phyloP scores from a whole-genome alignment of 1,139 yeast species.

The Nakaseomyces sp. region DNA sequence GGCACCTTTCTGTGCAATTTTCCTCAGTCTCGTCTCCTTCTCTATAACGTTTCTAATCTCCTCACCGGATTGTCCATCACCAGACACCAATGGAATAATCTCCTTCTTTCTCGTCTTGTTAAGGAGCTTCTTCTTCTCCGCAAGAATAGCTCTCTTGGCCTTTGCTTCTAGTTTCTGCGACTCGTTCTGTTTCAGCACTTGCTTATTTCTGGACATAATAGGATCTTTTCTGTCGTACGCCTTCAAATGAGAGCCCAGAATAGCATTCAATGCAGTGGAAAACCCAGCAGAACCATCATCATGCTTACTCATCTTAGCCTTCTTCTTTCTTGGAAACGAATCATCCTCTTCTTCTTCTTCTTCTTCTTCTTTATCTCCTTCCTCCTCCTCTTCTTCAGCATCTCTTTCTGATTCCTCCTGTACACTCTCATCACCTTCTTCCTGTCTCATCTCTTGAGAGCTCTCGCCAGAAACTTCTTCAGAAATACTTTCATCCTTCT shows the following conservation, averaged over 20 bases:
- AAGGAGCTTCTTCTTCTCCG: slow-evolving; percentile 61
- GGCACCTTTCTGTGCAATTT: slow-evolving; percentile 89
- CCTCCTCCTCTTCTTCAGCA: slow-evolving; percentile 15
- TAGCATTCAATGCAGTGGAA: slow-evolving; percentile 75
- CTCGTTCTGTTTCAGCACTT: slow-evolving; percentile 62
- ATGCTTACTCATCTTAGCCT: slow-evolving; percentile 46
- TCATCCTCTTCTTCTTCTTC: slow-evolving; percentile 33
- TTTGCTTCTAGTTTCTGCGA: slow-evolving; percentile 74
- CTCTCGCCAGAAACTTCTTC: too few species aligned
- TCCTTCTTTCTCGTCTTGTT: slow-evolving; percentile 63
- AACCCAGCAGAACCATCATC: slow-evolving; percentile 68
- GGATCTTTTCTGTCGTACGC: slow-evolving; percentile 87
- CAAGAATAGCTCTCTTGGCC: slow-evolving; percentile 61
- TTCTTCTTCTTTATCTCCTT: slow-evolving; percentile 28
- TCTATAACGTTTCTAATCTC: slow-evolving; percentile 52
- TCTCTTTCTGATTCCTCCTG: slow-evolving; percentile 11
- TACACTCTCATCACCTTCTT: slow-evolving; percentile 12
- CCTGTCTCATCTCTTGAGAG: background rate
- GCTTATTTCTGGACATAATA: slow-evolving; percentile 70
- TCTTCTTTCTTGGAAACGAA: slow-evolving; percentile 40
- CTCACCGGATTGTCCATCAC: slow-evolving; percentile 38
- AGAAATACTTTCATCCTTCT: too few species aligned
- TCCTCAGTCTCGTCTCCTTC: slow-evolving; percentile 63
- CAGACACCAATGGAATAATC: slow-evolving; percentile 48
- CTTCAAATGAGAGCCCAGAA: slow-evolving; percentile 75